These are phyloP conservation scores for Avicennia marina DNA, from an alignment of 257 asterid species.

Conservation along the genomic window DNA sequence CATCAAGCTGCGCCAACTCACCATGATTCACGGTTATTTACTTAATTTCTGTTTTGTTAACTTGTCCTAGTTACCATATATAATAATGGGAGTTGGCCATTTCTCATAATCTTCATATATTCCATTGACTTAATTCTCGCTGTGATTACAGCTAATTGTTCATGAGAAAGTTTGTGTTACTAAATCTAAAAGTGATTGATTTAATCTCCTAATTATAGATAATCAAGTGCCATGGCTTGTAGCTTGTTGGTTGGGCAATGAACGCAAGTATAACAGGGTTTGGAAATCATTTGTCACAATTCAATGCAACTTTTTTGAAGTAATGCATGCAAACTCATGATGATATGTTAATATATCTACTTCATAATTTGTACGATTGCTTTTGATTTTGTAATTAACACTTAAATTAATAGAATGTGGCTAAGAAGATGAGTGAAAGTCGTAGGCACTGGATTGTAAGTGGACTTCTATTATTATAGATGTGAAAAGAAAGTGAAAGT, in stretches of 20 bases:
- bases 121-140: background rate
- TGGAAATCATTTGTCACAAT: conserved; percentile 2
- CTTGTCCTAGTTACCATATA: no score
- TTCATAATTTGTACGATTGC: background rate
- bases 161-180: background rate
- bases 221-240: background rate
- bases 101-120: background rate
- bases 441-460: no score
- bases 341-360: background rate
- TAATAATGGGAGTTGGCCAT: background rate
- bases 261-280: conserved; percentile 3
- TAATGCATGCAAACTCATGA: background rate
- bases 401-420: background rate
- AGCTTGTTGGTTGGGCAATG: no score
- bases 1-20: no score
- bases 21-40: no score
- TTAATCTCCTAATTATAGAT: conserved; percentile 10
- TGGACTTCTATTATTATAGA: no score
- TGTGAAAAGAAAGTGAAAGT: no score
- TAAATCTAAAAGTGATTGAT: background rate
- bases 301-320: background rate
- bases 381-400: background rate
- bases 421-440: background rate
- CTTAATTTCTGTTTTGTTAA: no score
- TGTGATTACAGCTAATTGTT: background rate